Percentiles rank a stretch among this genome's conserved stretches.
phyloP scores from a whole-genome alignment of 768 basidiomycete species.

The Tricholoma saponaceum region DNA sequence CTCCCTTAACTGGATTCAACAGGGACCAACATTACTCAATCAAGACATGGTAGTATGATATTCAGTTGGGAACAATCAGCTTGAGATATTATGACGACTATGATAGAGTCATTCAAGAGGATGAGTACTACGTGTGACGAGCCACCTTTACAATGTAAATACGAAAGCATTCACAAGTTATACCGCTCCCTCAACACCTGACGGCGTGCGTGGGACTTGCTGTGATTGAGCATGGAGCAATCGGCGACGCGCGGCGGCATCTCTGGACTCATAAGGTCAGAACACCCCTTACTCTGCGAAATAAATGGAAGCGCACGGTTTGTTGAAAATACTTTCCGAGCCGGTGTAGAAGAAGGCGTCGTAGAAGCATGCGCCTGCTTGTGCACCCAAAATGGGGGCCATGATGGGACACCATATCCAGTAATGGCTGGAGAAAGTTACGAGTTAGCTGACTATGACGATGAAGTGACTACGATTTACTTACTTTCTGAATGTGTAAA shows the following conservation, averaged over 20 bases:
- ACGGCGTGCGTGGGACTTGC: conserved; percentile 7
- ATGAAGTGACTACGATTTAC: conserved; percentile 9
- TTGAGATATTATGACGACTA: no score
- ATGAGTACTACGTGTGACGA: neutral
- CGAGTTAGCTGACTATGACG: neutral
- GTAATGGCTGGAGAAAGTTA: conserved; percentile 46
- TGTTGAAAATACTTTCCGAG: conserved; percentile 49
- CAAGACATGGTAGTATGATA: no score
- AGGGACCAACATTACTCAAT: no score
- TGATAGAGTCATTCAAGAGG: no score
- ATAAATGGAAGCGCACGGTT: conserved; percentile 33
- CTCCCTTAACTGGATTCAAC: no score
- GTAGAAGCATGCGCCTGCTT: conserved; percentile 50
- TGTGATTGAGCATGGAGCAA: conserved; percentile 7
- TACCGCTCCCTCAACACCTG: conserved; percentile 8
- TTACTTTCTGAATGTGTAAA: conserved; percentile 36
- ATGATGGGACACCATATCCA: conserved; percentile 71
- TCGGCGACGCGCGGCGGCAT: conserved; percentile 7
- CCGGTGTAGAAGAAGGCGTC: conserved; percentile 59
- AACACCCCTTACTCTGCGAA: neutral
- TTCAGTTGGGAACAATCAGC: neutral
- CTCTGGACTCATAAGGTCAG: neutral
- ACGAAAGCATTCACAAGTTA: neutral
- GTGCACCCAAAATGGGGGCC: conserved; percentile 54
- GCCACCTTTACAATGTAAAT: neutral